Evolutionary conservation across 768 basidiomycete genomes (phyloP).

Genomic region (Sarcodon sp.): DNA sequence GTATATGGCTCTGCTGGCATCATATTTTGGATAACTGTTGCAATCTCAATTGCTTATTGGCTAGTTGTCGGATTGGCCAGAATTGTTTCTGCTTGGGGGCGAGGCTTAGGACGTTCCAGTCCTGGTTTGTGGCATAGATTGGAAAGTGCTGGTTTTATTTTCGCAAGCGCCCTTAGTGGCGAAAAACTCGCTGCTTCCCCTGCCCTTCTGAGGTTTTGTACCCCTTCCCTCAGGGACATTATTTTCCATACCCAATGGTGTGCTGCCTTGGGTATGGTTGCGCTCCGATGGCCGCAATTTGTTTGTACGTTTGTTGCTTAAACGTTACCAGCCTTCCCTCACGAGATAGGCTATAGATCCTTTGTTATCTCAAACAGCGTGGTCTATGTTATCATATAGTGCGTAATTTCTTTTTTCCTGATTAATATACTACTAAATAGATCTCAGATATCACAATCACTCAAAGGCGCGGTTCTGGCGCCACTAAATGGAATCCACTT

Average conservation of each 20-base stretch:
- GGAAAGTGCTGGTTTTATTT: constrained; percentile 77
- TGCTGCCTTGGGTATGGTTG: constrained; percentile 80
- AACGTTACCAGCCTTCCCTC: constrained; percentile 1
- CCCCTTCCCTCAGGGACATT: constrained; percentile 86
- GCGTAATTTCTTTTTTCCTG: constrained; percentile 11
- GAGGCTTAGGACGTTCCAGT: constrained; percentile 48
- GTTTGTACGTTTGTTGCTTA: constrained; percentile 43
- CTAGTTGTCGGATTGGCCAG: constrained; percentile 69
- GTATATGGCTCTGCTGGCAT: constrained; percentile 56
- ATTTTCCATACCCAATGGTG: constrained; percentile 93
- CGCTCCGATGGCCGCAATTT: constrained; percentile 91
- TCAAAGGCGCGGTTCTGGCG: constrained; percentile 19
- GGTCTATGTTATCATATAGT: constrained; percentile 79
- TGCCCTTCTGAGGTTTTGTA: constrained; percentile 82
- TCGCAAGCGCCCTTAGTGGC: constrained; percentile 89
- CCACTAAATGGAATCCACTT: constrained; percentile 35
- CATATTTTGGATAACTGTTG: constrained; percentile 66
- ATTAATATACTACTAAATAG: constrained; percentile 2
- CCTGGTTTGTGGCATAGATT: constrained; percentile 56
- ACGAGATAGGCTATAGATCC: constrained; percentile 45
- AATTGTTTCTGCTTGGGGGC: constrained; percentile 74
- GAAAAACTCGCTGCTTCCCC: constrained; percentile 78
- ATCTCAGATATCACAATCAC: constrained; percentile 62
- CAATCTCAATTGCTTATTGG: constrained; percentile 73
- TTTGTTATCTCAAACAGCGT: constrained; percentile 76